These are phyloP conservation scores for Saksenaea vasiformis DNA, from an alignment of 371 early-diverging fungal genomes.

Conservation along the genomic window DNA sequence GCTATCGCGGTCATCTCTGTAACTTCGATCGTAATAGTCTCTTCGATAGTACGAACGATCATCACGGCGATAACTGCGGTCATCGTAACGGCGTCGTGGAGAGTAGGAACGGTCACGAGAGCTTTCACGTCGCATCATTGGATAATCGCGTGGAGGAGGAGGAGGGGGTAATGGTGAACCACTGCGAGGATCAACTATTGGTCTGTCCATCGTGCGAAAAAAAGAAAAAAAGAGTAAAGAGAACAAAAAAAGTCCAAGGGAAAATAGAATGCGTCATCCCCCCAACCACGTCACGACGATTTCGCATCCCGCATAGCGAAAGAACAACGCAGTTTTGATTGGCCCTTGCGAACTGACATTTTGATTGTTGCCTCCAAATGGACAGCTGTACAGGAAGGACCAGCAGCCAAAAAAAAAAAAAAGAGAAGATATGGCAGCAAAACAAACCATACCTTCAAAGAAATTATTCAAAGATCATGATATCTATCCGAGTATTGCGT, in stretches of 20 bases:
- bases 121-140: constrained; percentile 26
- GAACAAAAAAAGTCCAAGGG: not conserved
- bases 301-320: too few species aligned
- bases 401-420: too few species aligned
- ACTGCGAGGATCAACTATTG: constrained; percentile 21
- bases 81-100: constrained; percentile 38
- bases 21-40: constrained; percentile 33
- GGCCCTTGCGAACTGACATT: too few species aligned
- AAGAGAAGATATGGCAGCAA: too few species aligned
- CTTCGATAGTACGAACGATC: constrained; percentile 12
- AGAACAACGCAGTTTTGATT: too few species aligned
- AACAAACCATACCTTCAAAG: too few species aligned
- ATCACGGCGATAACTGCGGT: constrained; percentile 19
- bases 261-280: not conserved
- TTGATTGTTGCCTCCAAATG: too few species aligned
- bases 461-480: too few species aligned
- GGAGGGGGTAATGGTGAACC: constrained; percentile 30
- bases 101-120: constrained; percentile 56
- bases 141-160: constrained; percentile 27
- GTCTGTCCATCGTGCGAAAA: not conserved
- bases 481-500: too few species aligned
- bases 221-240: not conserved
- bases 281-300: not conserved
- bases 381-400: too few species aligned
- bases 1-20: constrained; percentile 43